phyloP scores from a whole-genome alignment of 2,329 filamentous ascomycete genomes.

The Falciphora oryzae region DNA sequence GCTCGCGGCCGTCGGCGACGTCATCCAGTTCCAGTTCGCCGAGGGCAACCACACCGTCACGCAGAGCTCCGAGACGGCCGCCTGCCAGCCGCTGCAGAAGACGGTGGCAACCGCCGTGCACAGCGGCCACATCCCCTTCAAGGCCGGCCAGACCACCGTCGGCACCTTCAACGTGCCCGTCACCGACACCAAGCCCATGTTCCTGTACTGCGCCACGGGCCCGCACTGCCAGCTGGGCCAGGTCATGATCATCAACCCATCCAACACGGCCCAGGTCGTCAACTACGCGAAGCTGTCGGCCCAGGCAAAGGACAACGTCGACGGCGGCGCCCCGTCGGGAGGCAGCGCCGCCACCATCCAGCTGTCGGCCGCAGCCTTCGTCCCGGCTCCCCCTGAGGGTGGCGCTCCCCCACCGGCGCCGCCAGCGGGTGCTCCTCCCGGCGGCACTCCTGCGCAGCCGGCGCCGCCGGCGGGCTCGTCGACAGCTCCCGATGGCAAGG shows the following conservation, averaged over 20 bases:
- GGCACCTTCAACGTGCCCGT: conserved; percentile 43
- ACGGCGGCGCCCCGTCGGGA: conserved; percentile 1
- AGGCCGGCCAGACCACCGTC: conserved; percentile 29
- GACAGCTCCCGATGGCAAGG: background rate
- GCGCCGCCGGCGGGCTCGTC: no score
- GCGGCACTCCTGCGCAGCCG: no score
- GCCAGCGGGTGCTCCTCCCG: background rate
- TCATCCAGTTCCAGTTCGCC: conserved; percentile 22
- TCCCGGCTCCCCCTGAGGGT: background rate
- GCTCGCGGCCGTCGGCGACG: conserved; percentile 17
- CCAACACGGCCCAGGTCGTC: conserved; percentile 8
- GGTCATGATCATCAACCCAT: conserved; percentile 12
- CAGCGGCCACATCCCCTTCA: conserved; percentile 35
- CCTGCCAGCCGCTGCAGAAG: conserved; percentile 33
- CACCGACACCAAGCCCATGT: conserved; percentile 38
- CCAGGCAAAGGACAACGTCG: background rate
- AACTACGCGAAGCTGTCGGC: conserved; percentile 10
- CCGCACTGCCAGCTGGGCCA: conserved; percentile 10
- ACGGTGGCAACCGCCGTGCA: conserved; percentile 28
- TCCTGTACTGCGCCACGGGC: conserved; percentile 19
- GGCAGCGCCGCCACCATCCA: conserved; percentile 1
- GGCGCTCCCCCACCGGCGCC: background rate
- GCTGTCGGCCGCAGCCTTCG: background rate
- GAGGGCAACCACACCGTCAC: conserved; percentile 27
- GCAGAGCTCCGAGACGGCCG: conserved; percentile 27